These are phyloP conservation scores for Conticribra guillardii DNA, from an alignment of 108 stramenopile genomes.

Conservation along the genomic window DNA sequence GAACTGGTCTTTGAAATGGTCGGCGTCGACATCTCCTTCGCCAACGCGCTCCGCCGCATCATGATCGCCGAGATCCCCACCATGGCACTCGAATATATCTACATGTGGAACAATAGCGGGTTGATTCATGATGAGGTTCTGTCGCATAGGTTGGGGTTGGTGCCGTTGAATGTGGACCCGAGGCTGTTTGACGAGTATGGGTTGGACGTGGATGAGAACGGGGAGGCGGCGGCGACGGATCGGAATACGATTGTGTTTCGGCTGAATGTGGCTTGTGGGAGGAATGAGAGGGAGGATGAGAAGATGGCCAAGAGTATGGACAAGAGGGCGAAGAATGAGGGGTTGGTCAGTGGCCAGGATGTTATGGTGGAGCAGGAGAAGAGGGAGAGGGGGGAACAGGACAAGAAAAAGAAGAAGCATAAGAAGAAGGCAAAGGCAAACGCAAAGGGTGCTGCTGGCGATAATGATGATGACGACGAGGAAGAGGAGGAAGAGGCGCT, in stretches of 20 bases:
- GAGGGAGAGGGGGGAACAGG: conserved; percentile 28
- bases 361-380: conserved; percentile 27
- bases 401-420: conserved; percentile 13
- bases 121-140: conserved; percentile 96
- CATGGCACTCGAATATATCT: conserved; percentile 93
- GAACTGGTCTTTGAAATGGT: conserved; percentile 88
- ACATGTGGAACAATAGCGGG: conserved; percentile 92
- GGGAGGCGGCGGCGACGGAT: conserved; percentile 61
- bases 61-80: conserved; percentile 94
- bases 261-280: conserved; percentile 73
- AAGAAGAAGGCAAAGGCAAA: conserved; percentile 3
- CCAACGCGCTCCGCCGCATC: conserved; percentile 95
- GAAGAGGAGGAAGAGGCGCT: conserved; percentile 33
- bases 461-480: conserved; percentile 12
- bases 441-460: conserved; percentile 10
- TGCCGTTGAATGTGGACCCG: conserved; percentile 88
- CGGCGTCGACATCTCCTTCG: conserved; percentile 93
- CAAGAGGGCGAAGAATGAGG: conserved; percentile 36
- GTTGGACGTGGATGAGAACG: conserved; percentile 62
- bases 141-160: conserved; percentile 92
- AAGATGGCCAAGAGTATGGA: conserved; percentile 26
- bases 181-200: conserved; percentile 74
- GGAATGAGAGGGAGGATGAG: conserved; percentile 44
- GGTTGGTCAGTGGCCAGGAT: conserved; percentile 30
- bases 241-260: conserved; percentile 92